A percentile compares a stretch with the other conserved stretches of the same genome.
Conservation (phyloP, 768 basidiomycete species). For the Hortiboletus flavorubellus region DNA sequence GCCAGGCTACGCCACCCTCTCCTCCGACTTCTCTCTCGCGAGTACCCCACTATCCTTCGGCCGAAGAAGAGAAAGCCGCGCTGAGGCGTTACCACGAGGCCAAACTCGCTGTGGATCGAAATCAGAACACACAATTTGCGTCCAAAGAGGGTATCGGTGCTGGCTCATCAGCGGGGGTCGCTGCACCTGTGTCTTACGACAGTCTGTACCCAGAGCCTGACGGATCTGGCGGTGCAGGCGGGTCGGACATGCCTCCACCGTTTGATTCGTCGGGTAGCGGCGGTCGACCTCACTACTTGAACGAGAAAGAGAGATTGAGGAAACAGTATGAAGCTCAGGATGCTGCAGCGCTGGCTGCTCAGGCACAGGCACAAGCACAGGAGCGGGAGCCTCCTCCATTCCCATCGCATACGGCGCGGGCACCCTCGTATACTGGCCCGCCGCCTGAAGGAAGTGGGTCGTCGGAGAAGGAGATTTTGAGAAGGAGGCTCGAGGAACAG, state of each 20-base stretch:
- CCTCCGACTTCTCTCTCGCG: conserved; percentile 24
- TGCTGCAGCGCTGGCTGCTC: conserved; percentile 42
- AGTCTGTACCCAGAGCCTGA: conserved; percentile 49
- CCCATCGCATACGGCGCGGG: conserved; percentile 18
- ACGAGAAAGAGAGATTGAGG: conserved; percentile 70
- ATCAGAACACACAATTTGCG: conserved; percentile 39
- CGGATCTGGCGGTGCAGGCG: conserved; percentile 21
- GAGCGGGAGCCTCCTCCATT: conserved; percentile 11
- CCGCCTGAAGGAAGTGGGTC: conserved; percentile 26
- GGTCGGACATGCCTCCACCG: conserved; percentile 48
- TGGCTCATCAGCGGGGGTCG: conserved; percentile 17
- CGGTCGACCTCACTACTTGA: conserved; percentile 37
- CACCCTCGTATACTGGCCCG: conserved; percentile 23
- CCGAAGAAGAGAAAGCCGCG: conserved; percentile 74
- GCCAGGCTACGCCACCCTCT: conserved; percentile 31
- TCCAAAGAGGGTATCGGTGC: conserved; percentile 17
- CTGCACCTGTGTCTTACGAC: conserved; percentile 59
- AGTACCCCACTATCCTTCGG: conserved; percentile 53
- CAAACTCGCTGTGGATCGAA: conserved; percentile 63
- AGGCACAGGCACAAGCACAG: conserved; percentile 17
- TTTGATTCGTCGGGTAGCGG: conserved; percentile 43
- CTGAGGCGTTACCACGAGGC: conserved; percentile 67
- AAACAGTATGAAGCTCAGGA: conserved; percentile 66
- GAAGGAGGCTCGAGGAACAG: conserved; percentile 54
- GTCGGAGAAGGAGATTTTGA: conserved; percentile 57